Evolutionary conservation across 2,329 filamentous ascomycete genomes (phyloP).

Genomic region (Botryotinia convoluta): DNA sequence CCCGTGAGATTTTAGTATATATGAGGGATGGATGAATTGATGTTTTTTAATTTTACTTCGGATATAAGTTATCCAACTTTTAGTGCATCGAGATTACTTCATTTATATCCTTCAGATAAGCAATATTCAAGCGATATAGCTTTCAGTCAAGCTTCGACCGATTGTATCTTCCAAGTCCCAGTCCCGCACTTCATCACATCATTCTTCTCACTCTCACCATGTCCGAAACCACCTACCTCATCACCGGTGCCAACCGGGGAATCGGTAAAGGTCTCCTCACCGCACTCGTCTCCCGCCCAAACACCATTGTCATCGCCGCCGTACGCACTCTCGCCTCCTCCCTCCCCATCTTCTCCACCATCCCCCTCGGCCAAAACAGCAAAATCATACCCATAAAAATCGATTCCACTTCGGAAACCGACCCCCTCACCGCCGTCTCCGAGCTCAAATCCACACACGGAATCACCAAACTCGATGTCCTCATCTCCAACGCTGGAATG

Average conservation of each 20-base stretch:
- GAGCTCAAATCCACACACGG: constrained; percentile 21
- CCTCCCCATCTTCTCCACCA: constrained; percentile 33
- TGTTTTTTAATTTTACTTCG: not conserved
- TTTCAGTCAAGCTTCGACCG: not conserved
- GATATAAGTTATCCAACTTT: not conserved
- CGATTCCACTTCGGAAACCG: not conserved
- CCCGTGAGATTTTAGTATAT: not conserved
- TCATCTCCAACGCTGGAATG: not conserved
- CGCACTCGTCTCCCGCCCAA: constrained; percentile 39
- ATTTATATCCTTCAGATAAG: not conserved
- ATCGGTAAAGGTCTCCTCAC: constrained; percentile 39
- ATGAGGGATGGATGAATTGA: not conserved
- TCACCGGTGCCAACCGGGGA: constrained; percentile 29
- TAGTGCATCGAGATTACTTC: not conserved
- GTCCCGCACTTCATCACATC: not conserved
- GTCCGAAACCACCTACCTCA: constrained; percentile 41
- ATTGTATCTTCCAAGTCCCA: not conserved
- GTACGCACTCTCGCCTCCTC: constrained; percentile 37
- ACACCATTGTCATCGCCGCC: constrained; percentile 42
- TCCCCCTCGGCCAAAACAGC: constrained; percentile 32
- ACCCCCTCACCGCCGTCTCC: constrained; percentile 38
- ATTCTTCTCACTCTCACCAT: constrained; percentile 41
- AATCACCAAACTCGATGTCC: not conserved
- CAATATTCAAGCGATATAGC: not conserved
- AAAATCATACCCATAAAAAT: constrained; percentile 31